Base-by-base conservation (phyloP, 2,329 filamentous ascomycete genomes). In the Colletotrichum zoysiae region DNA sequence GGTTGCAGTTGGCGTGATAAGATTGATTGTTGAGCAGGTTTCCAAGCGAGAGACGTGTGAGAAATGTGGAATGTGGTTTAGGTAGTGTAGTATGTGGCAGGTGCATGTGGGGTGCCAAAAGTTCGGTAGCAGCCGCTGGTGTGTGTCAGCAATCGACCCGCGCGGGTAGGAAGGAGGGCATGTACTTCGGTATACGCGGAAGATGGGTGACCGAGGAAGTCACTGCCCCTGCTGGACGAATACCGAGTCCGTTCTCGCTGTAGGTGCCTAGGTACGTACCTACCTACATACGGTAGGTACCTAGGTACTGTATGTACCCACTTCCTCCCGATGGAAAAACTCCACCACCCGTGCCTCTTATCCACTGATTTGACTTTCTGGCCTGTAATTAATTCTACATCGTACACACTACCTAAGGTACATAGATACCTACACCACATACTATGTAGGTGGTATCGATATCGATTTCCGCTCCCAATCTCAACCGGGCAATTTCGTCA, bases 281-380 rank as follows among this genome's bases (percentile, higher is more conserved):
- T 42, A 42, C 40, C 38, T 40, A 40, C 11, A 1, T 40, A 40
- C 26, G 38, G 38, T 35, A 35, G 3, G 33, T 3, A 35, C n/a
- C n/a, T n/a, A n/a, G 33, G 26, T 35, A 35, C 35, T 35, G 14
- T 18, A 42, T 18, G 14, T 18, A 42, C 6, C 42, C 42, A 44
- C 42, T 44, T 44, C 5, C 16, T 16, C 40, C 16, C 18, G 5
- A 44, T 7, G 14, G 16, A 42, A 16, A 18, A 55, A 42, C 57
- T 48, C 67, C 63, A 61, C 67, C 9, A 14, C 40, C 23, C 20
- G 33, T 50, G 42, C 16, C 56, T 40, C 42, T 56, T 56, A 62
- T 67, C 64, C 42, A 62, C 61, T 57, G 46, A 35, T 62, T 70
- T 57, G 64, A 57, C 63, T 67, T 61, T 20, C 48, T 57, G n/a